Base-by-base conservation (phyloP, 163 green algal species). In the Prototheca cutis region DNA sequence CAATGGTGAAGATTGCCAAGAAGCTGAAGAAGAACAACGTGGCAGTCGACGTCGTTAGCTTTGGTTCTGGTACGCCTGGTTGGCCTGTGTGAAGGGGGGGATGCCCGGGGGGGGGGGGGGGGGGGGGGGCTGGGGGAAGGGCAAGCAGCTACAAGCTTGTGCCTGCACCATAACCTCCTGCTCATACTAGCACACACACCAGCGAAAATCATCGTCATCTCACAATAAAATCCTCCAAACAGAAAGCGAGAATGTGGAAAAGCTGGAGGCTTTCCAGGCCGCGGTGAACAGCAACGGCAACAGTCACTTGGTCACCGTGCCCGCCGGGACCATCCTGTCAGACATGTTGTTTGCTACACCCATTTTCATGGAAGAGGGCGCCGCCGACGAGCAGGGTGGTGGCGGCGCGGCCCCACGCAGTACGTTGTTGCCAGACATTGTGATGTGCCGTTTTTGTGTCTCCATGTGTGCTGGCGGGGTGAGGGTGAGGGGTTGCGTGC, bases 1-100 rank as follows among this genome's bases (percentile, higher is more conserved):
- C 75, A 40, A 72, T 96, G 55, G 76, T 94, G 8, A 93, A 93
- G 74, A 94, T 98, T 34, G 93, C 80, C 42, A 98, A 98, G 81
- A 98, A 98, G 80, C 74, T 99, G 31, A 98, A 98, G 79, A 99
- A 99, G 77, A 99, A 99, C 80, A 98, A 96, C 60, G 90, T 99
- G 27, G 90, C 93, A 1, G 85, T 98, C 28, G 93, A 99, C 68
- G 72, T 99, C 7, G 84, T 99, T 18, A 84, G 64, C 66, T 98
- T 96, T 72, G 91, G 87, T 2, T 76, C 45, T 3, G 59, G 28
- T 61, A 21, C 8, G 36, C 17, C 13, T 0, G 13, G 36, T 45
- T 45, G 36, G 17, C 36, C 13, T 10, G 36, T 45, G 36, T 45
- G 13, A 15, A 15, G 13, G 13, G 0, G 36, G 0, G 36, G 36